phyloP scores from a whole-genome alignment of 2,329 filamentous ascomycete genomes.

The Cordyceps pruinosa region DNA sequence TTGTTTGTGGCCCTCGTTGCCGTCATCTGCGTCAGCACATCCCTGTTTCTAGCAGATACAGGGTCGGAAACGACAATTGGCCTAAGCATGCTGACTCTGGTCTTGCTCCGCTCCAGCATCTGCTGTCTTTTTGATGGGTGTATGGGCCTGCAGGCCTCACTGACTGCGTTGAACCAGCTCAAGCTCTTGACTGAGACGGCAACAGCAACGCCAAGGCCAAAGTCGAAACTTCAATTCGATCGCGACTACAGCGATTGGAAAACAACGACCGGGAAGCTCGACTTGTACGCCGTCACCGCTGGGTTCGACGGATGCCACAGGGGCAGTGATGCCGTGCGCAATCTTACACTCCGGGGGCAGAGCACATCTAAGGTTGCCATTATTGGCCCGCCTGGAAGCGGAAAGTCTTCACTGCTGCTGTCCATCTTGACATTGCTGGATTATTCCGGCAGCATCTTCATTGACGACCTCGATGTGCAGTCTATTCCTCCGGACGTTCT shows the following conservation, averaged over 20 bases:
- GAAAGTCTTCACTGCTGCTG: too few relatives aligned
- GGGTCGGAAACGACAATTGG: conserved; percentile 5
- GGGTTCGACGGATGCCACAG: background rate
- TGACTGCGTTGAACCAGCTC: background rate
- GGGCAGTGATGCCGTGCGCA: conserved; percentile 16
- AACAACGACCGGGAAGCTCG: background rate
- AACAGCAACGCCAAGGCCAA: background rate
- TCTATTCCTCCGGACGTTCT: too few relatives aligned
- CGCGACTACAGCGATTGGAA: background rate
- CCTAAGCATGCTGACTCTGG: conserved; percentile 15
- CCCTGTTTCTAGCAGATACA: conserved; percentile 22
- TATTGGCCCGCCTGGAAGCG: conserved; percentile 28
- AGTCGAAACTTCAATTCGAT: background rate
- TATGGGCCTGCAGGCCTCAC: background rate
- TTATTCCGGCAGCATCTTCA: too few relatives aligned
- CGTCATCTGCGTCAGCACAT: conserved; percentile 36
- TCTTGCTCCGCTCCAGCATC: conserved; percentile 18
- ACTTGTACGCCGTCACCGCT: background rate
- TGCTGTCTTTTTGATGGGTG: conserved; percentile 23
- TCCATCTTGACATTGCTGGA: too few relatives aligned
- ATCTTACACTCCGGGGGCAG: conserved; percentile 23
- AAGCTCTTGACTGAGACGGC: background rate
- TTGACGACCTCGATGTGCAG: too few relatives aligned
- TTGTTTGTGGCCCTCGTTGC: conserved; percentile 38
- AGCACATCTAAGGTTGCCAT: conserved; percentile 24